A percentile compares a stretch with the other conserved stretches of the same genome.
Conservation (phyloP, 176 grass and related monocot genomes). For the Bothriochloa decipiens region DNA sequence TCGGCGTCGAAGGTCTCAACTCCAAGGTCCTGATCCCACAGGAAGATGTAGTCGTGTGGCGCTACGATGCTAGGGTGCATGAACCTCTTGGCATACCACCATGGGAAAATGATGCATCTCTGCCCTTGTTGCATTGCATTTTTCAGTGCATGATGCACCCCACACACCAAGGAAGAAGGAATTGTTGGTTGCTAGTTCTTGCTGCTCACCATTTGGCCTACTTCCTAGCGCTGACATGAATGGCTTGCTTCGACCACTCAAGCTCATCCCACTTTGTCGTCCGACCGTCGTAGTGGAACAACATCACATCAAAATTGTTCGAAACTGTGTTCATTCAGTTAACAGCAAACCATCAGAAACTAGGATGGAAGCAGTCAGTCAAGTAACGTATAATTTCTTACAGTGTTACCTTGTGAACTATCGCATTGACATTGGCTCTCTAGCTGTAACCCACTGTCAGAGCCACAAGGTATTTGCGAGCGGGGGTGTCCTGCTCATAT, state of each 20-base stretch:
- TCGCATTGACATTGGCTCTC: conserved; percentile 36
- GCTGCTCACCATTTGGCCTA: conserved; percentile 43
- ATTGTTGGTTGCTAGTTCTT: too few relatives aligned
- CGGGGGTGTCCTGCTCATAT: conserved; percentile 24
- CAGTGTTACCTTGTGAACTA: conserved; percentile 24
- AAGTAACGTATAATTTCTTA: not conserved
- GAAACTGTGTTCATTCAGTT: not conserved
- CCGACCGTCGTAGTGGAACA: conserved; percentile 52
- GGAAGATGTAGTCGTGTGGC: too few relatives aligned
- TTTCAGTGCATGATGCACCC: too few relatives aligned
- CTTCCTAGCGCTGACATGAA: conserved; percentile 49
- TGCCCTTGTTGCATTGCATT: too few relatives aligned
- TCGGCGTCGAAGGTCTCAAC: too few relatives aligned
- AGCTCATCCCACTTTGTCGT: conserved; percentile 43
- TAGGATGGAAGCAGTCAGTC: too few relatives aligned
- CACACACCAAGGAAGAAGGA: too few relatives aligned
- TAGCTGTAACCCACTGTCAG: conserved; percentile 31
- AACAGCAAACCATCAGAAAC: not conserved
- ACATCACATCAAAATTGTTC: conserved; percentile 16
- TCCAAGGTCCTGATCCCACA: too few relatives aligned
- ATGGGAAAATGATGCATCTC: too few relatives aligned
- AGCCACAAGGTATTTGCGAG: conserved; percentile 30
- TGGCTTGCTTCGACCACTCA: conserved; percentile 51
- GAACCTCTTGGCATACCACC: conserved; percentile 66
- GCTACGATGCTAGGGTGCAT: conserved; percentile 46